These are phyloP conservation scores for Syzygium syzygioides DNA, from an alignment of 441 rosid species.

Conservation along the genomic window DNA sequence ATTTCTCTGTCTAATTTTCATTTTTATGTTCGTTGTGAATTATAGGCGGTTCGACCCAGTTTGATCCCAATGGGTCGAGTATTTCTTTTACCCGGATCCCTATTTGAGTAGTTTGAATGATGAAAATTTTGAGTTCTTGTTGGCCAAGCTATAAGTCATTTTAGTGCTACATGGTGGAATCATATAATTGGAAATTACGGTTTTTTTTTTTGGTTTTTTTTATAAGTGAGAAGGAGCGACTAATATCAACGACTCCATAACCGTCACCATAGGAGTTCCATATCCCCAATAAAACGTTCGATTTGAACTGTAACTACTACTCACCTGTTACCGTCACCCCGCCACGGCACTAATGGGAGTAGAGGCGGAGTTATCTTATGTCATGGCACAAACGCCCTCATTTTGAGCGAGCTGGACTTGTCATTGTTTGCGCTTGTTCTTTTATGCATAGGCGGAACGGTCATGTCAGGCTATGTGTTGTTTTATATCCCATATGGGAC, in stretches of 20 bases:
- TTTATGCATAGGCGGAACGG: neutral
- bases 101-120: neutral
- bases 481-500: neutral
- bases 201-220: too few relatives aligned
- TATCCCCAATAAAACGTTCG: rapidly evolving
- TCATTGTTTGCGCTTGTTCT: neutral
- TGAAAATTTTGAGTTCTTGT: neutral
- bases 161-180: neutral
- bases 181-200: neutral
- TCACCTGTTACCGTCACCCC: too few relatives aligned
- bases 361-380: neutral
- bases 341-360: neutral
- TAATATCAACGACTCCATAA: neutral
- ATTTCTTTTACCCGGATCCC: neutral
- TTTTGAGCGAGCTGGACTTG: neutral
- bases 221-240: neutral
- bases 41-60: too few relatives aligned
- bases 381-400: neutral
- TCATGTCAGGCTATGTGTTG: neutral
- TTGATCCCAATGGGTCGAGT: neutral
- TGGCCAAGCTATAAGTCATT: neutral
- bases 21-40: neutral
- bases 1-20: neutral
- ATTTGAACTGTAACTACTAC: neutral
- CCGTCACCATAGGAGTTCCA: neutral